phyloP scores from a whole-genome alignment of 164 flowering plant species.

The Annona squamosa region DNA sequence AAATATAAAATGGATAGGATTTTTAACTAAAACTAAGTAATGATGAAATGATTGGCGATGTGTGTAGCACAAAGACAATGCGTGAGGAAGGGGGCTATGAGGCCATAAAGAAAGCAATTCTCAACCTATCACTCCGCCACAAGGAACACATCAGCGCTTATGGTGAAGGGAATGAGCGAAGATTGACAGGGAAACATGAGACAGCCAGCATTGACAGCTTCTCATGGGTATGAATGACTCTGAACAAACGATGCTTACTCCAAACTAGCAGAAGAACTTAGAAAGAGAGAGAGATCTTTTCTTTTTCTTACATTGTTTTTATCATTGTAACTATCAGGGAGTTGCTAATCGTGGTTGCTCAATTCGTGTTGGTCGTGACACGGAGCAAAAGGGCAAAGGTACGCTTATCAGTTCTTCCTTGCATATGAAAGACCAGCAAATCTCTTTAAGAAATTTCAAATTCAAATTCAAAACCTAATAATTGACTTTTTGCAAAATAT shows the following conservation, averaged over 20 bases:
- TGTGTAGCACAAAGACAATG: slow-evolving; percentile 80
- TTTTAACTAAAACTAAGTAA: too few species aligned
- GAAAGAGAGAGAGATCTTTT: neutral
- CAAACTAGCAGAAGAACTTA: neutral
- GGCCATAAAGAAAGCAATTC: slow-evolving; percentile 87
- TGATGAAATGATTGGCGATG: too few species aligned
- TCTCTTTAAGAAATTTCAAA: too few species aligned
- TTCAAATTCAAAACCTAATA: too few species aligned
- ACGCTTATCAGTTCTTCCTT: neutral
- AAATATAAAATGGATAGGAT: too few species aligned
- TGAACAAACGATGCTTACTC: neutral
- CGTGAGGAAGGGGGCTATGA: slow-evolving; percentile 93
- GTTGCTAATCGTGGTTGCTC: slow-evolving; percentile 99
- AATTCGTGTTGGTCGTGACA: slow-evolving; percentile 92
- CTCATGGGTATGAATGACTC: slow-evolving; percentile 69
- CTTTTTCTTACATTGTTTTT: neutral
- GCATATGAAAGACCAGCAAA: too few species aligned
- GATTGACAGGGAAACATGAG: slow-evolving; percentile 96
- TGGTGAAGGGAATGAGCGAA: slow-evolving; percentile 98
- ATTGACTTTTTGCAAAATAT: too few species aligned
- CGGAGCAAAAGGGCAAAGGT: slow-evolving; percentile 94
- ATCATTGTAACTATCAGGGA: slow-evolving; percentile 42
- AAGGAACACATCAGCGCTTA: slow-evolving; percentile 90
- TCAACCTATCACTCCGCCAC: slow-evolving; percentile 91
- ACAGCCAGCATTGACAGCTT: slow-evolving; percentile 81